Percentiles rank a stretch among this genome's conserved stretches.
Conservation (phyloP, 148 eudicot species). For the Mesembryanthemum crystallinum region DNA sequence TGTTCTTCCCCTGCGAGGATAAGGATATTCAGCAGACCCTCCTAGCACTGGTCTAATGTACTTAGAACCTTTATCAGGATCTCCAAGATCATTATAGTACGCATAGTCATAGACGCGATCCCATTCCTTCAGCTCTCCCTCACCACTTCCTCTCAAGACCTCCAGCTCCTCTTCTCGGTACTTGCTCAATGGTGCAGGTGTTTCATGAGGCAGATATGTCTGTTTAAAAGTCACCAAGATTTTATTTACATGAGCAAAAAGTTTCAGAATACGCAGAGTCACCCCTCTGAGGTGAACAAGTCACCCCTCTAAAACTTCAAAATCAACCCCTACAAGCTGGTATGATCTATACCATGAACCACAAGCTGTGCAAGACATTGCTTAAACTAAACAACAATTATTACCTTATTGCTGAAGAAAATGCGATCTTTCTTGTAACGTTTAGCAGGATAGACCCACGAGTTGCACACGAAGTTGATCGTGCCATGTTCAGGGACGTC, state of each 20-base stretch:
- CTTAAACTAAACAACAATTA: neutral
- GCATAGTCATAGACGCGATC: slow-evolving; percentile 89
- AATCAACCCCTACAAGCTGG: too few species aligned
- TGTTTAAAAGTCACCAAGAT: slow-evolving; percentile 13
- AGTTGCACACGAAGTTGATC: slow-evolving; percentile 65
- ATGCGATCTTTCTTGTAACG: slow-evolving; percentile 53
- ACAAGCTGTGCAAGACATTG: neutral
- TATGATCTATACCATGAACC: too few species aligned
- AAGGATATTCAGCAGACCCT: slow-evolving; percentile 66
- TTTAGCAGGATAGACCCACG: slow-evolving; percentile 71
- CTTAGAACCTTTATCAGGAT: slow-evolving; percentile 52
- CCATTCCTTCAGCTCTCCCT: slow-evolving; percentile 75
- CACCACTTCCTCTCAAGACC: slow-evolving; percentile 68
- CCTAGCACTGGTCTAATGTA: slow-evolving; percentile 67
- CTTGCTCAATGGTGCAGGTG: slow-evolving; percentile 45
- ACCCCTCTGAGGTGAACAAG: too few species aligned
- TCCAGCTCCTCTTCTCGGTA: slow-evolving; percentile 71
- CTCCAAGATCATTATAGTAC: slow-evolving; percentile 68
- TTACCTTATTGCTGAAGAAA: slow-evolving; percentile 78
- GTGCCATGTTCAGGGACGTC: slow-evolving; percentile 54
- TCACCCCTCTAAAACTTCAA: too few species aligned
- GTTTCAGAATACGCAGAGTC: too few species aligned
- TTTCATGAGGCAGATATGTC: slow-evolving; percentile 65
- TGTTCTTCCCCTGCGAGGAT: slow-evolving; percentile 82
- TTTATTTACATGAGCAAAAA: neutral